Conservation (phyloP, 2,329 filamentous ascomycete genomes). For the Sclerotinia minor region DNA sequence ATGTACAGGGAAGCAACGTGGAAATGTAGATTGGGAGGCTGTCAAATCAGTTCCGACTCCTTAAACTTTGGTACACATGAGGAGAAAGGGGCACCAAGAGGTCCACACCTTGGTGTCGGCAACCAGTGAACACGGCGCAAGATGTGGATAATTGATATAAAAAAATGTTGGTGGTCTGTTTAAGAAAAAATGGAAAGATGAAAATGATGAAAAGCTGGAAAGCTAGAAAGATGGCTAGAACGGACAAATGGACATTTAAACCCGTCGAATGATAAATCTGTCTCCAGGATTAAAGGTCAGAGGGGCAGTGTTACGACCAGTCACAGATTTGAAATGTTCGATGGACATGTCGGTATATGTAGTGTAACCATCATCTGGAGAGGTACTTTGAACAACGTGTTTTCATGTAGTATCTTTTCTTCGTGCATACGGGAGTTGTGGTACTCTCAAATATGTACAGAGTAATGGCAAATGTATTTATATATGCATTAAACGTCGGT, state of each 20-base stretch:
- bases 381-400: conserved; percentile 1
- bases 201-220: not conserved
- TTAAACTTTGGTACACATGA: conserved; percentile 5
- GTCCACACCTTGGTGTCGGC: conserved; percentile 6
- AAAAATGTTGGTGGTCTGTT: not conserved
- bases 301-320: not conserved
- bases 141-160: not conserved
- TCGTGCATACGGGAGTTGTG: not conserved
- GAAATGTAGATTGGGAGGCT: conserved; percentile 8
- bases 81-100: conserved; percentile 9
- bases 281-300: not conserved
- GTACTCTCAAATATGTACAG: not conserved
- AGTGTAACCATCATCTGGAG: conserved; percentile 2
- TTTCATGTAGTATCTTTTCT: not conserved
- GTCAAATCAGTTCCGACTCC: conserved; percentile 15
- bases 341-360: not conserved
- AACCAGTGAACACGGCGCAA: conserved; percentile 5
- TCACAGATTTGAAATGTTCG: not conserved
- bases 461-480: not conserved
- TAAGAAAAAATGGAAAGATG: too few species aligned
- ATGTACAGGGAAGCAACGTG: conserved; percentile 24
- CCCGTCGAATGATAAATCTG: not conserved
- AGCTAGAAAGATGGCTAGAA: not conserved
- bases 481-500: not conserved
- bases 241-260: conserved; percentile 1